Base-by-base conservation (phyloP, 73 alveolate genomes). In the Durusdinium trenchii region DNA sequence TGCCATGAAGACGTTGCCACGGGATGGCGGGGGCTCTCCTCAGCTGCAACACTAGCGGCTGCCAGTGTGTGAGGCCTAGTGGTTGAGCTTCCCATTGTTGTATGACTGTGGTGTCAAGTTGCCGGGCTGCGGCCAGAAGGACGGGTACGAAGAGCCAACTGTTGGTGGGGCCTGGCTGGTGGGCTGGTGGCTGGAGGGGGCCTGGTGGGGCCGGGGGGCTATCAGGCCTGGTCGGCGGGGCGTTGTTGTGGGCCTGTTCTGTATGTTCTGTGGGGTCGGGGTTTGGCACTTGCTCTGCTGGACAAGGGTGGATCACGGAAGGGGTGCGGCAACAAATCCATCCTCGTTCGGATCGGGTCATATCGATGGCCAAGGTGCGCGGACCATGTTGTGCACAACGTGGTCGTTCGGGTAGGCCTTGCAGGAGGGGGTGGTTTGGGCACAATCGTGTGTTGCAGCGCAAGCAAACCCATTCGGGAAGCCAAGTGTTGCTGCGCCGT, bases 391-490 rank as follows among this genome's bases (percentile, higher is more conserved):
- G 30, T 54, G 67, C 67, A 54, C 67, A 54, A 54, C 67, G 67
- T 54, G 10, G 67, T 54, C 67, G 10, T 54, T 54, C 67, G 20
- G 67, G 67, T 10, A 54, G 67, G 20, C 67, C 30, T 20, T 54
- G 67, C 67, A 54, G 10, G 67, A 54, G 67, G 10, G 67, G 67
- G 67, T 54, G 67, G 67, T 10, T 20, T 54, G 67, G 67, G 67
- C 30, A 54, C 10, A 54, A 54, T 10, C 67, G n/a, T 26, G 81
- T 30, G 32, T 54, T 86, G 95, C 95, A 86, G 46, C 83, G 83
- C 60, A 86, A n/a, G 45, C 95, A 54, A 0, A 60, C 81, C 94
- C 94, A 85, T 45, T 85, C 94, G 45, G 94, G 94, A 18, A n/a
- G 54, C 83, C 95, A 36, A 14, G 28, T n/a, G 0, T 38, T 47